A percentile compares a stretch with the other conserved stretches of the same genome.
phyloP scores from a whole-genome alignment of 352 stramenopile genomes.

The Globisporangium viniferum region DNA sequence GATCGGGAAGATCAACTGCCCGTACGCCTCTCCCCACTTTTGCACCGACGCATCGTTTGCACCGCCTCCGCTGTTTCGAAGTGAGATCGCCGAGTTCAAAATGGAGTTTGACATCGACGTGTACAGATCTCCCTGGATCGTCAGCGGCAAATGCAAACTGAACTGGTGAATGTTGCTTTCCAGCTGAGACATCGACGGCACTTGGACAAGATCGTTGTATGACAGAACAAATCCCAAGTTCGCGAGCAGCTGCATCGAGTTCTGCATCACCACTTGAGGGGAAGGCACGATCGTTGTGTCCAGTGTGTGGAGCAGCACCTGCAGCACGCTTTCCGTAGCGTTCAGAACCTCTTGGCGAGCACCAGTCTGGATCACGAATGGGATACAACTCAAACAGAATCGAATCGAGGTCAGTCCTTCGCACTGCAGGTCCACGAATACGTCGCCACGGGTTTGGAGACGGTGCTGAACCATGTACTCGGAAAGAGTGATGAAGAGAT shows the following conservation, averaged over 20 bases:
- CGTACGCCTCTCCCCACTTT: constrained; percentile 56
- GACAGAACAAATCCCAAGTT: constrained; percentile 62
- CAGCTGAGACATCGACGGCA: constrained; percentile 70
- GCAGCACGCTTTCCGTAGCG: constrained; percentile 46
- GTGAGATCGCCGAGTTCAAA: constrained; percentile 69
- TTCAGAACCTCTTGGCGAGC: constrained; percentile 50
- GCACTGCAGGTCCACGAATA: constrained; percentile 58
- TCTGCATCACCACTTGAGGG: constrained; percentile 57
- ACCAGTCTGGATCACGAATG: constrained; percentile 54
- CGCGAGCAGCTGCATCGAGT: constrained; percentile 63
- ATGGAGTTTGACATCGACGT: constrained; percentile 80
- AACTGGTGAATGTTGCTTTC: constrained; percentile 72
- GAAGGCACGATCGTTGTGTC: constrained; percentile 68
- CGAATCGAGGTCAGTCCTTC: constrained; percentile 62
- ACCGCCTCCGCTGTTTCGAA: constrained; percentile 20
- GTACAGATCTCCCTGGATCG: constrained; percentile 76
- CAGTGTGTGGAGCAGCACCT: constrained; percentile 52
- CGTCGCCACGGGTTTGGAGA: constrained; percentile 49
- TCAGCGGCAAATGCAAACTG: constrained; percentile 59
- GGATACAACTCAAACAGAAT: constrained; percentile 54
- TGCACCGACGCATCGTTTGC: constrained; percentile 31
- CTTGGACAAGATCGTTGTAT: constrained; percentile 62
- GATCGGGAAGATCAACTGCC: constrained; percentile 60
- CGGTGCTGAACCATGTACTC: constrained; percentile 62
- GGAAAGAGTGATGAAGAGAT: constrained; percentile 57